Percentiles rank a stretch among this genome's conserved stretches.
Conservation (phyloP, 116 monocot species). For the Trichopus zeylanicus region DNA sequence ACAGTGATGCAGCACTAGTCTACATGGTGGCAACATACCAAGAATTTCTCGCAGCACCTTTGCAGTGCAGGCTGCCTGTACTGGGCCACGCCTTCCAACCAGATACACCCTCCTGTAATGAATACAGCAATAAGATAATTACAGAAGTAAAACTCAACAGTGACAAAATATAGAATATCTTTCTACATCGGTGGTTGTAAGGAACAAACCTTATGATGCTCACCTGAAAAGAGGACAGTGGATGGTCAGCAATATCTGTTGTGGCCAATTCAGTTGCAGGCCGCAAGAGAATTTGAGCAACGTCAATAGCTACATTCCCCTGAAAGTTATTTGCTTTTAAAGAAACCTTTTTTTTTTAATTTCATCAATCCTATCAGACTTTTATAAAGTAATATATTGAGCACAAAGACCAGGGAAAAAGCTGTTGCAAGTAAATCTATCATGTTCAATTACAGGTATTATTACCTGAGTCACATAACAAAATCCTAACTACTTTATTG, state of each 20-base stretch:
- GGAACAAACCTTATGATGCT: conserved; percentile 75
- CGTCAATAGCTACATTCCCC: conserved; percentile 99
- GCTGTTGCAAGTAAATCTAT: too few relatives aligned
- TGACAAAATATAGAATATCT: background rate
- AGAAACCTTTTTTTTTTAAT: background rate
- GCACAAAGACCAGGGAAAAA: too few relatives aligned
- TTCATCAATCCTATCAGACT: background rate
- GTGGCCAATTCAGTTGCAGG: conserved; percentile 53
- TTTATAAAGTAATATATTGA: too few relatives aligned
- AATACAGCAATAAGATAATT: conserved; percentile 1
- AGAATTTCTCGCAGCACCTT: conserved; percentile 97
- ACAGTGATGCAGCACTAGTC: too few relatives aligned
- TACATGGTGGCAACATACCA: conserved; percentile 38
- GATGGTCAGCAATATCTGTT: conserved; percentile 89
- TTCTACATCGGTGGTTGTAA: background rate
- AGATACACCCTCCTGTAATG: conserved; percentile 69
- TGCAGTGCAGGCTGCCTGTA: conserved; percentile 95
- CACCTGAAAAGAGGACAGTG: conserved; percentile 52
- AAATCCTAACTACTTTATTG: too few relatives aligned
- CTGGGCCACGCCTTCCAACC: conserved; percentile 94
- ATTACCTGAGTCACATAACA: too few relatives aligned
- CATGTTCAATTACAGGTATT: too few relatives aligned
- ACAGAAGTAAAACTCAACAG: background rate
- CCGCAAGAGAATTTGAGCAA: conserved; percentile 86
- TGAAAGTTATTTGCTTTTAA: conserved; percentile 17